A percentile compares a stretch with the other conserved stretches of the same genome.
Evolutionary conservation across 2,329 filamentous ascomycete species (phyloP).

Genomic region (Aspergillus sp.): DNA sequence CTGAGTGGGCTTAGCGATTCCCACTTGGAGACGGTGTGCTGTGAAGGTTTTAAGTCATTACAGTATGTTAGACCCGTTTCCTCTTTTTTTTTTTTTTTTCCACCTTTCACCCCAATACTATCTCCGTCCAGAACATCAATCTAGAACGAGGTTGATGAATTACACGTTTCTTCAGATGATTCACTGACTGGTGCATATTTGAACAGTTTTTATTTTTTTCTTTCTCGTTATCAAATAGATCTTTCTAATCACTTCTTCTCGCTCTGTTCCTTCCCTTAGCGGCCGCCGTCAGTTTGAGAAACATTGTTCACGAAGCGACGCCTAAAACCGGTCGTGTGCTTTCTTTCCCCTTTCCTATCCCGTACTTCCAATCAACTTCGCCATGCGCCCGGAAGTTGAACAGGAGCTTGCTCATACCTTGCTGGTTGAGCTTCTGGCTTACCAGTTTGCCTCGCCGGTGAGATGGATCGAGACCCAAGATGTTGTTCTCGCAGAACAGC

Average conservation of each 20-base stretch:
- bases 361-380: conserved; percentile 35
- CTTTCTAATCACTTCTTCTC: conserved; percentile 4
- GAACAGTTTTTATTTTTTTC: not conserved
- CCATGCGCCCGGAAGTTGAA: conserved; percentile 97
- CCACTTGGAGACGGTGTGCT: conserved; percentile 1
- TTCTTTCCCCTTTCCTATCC: not conserved
- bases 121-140: not conserved
- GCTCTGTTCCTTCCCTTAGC: conserved; percentile 15
- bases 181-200: not conserved
- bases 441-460: conserved; percentile 97
- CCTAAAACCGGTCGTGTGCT: not conserved
- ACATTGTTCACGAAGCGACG: not conserved
- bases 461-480: conserved; percentile 99
- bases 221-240: not conserved
- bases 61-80: not conserved
- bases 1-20: conserved; percentile 15
- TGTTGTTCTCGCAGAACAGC: conserved; percentile 96
- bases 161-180: not conserved
- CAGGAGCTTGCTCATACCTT: conserved; percentile 98
- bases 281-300: not conserved
- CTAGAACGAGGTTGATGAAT: not conserved
- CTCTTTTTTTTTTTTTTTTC: conserved; percentile 12
- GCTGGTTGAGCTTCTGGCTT: conserved; percentile 97
- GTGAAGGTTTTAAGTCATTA: not conserved
- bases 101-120: not conserved